Evolutionary conservation across 2,329 filamentous ascomycete genomes (phyloP), one percentile per base, ranked within the genome.

Genomic region (Aspergillus niger): DNA sequence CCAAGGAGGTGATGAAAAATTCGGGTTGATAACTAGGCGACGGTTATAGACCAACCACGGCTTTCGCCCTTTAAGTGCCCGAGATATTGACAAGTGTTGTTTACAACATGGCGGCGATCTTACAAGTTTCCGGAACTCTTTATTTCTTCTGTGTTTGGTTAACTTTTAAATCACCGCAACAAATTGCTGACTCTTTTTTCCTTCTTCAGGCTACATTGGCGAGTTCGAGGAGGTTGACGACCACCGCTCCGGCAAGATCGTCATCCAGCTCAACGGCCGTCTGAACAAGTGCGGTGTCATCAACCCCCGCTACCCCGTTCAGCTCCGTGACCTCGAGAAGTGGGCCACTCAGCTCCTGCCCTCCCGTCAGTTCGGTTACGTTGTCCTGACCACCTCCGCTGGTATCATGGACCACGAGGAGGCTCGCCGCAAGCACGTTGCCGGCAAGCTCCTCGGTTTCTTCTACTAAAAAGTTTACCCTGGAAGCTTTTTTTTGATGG

Each of bases 21-120:
- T 95, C 95, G 94, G 93, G 90, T 90, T 97, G 92, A 98, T 98
- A 98, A 98, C 95, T 99, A 97, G 94, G 91, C 90, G 89, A 92
- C 87, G 88, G 89, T 94, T 89, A 30, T 89, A 87, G 87, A 80
- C 77, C 72, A 71, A 81, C 85, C 82, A 97, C 92, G 91, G 90
- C 89, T 86, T 89, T 88, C 92, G 94, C 92, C 93, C 92, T 99
- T 98, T 99, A 98, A 98, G 88, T 96, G 88, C 88, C 92, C 94
- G 95, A 96, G 91, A 99, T 82, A 99, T 95, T 80, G 83, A 44
- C 13, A n/a, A 91, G 77, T 62, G 72, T 74, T 36, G 32, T 69
- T 67, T 72, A 36, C 28, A 70, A 74, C 80, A 80, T 80, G 87
- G 89, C 89, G 89, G 71, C 87, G 89, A 90, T 94, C 92, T 97